Evolutionary conservation across 176 grass and related monocot genomes (phyloP), one percentile per base, ranked within the genome.

Genomic region (Puya raimondii): DNA sequence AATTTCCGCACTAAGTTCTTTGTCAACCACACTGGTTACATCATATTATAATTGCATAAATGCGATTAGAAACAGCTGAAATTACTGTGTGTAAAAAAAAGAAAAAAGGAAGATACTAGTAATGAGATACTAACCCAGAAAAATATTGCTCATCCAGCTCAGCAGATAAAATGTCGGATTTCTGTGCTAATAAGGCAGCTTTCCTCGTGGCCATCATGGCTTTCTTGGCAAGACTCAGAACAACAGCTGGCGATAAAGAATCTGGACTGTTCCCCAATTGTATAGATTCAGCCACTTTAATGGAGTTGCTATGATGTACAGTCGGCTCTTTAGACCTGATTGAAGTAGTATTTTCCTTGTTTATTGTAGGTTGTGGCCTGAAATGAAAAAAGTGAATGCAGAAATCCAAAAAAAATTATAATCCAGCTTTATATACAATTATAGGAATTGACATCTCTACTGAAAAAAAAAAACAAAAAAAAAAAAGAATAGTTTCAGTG

Each of bases 91-190:
- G n/a, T n/a, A n/a, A n/a, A n/a, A 10, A 25, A 56, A 12, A 7
- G 11, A 12, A 14, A 12, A 14, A 69, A 49, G 4, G 3, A 53
- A 16, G 70, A 23, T 26, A 27, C 67, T 50, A 78, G 47, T 42
- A 26, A 9, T 51, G 1, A 48, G 69, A 74, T 66, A 65, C 57
- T 26, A 53, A 89, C 87, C 75, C 4, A 49, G 52, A 25, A 82
- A 76, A 21, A 9, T 52, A 67, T 54, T 21, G 48, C 10, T 72
- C 48, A 6, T 79, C 72, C 68, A 79, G 12, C 17, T 79, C 64
- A 63, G 72, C 68, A 2, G 61, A 23, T 33, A 70, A 77, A 20
- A 51, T 47, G 52, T 22, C 10, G 23, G 78, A 72, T 74, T 72
- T 76, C 8, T 82, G 52, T 17, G 13, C 73, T 25, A 82, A 50